Percentiles rank a stretch among this genome's conserved stretches.
These are phyloP conservation scores for Hibiscus mutabilis DNA, from an alignment of 345 rosid species.

Conservation along the genomic window DNA sequence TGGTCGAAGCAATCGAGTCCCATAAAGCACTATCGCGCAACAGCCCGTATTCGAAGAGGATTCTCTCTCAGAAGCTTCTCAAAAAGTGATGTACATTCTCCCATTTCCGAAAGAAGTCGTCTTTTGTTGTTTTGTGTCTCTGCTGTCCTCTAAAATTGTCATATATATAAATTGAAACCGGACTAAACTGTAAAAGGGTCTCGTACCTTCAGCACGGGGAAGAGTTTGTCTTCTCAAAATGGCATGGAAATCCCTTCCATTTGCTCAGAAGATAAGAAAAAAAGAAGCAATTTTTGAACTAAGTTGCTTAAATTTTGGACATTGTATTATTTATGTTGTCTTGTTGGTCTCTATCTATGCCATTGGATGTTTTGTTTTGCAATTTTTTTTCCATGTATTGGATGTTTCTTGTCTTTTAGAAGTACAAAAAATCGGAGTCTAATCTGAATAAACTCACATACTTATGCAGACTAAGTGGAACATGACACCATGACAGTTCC, in stretches of 20 bases:
- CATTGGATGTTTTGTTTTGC: not conserved
- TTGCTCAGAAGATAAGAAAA: not conserved
- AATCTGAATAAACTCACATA: too few relatives aligned
- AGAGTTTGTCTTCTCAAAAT: constrained; percentile 1
- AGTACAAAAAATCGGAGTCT: too few relatives aligned
- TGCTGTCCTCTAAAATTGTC: not conserved
- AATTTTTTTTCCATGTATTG: not conserved
- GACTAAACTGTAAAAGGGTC: not conserved
- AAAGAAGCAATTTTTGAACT: not conserved
- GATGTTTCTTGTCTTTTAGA: too few relatives aligned
- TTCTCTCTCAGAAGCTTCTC: constrained; percentile 24
- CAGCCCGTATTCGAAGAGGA: constrained; percentile 23
- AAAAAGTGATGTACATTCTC: constrained; percentile 22
- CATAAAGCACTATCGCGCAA: constrained; percentile 17
- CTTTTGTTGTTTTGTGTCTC: constrained; percentile 8
- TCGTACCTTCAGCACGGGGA: not conserved
- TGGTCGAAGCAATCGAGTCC: constrained; percentile 15
- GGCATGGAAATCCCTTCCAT: not conserved
- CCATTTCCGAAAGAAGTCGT: not conserved
- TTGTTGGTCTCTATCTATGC: not conserved
- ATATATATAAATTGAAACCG: not conserved
- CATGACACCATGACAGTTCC: too few relatives aligned
- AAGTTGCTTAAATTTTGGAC: constrained; percentile 7
- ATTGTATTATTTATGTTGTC: constrained; percentile 8
- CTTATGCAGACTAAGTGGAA: too few relatives aligned